Base-by-base conservation (phyloP, 768 basidiomycete genomes). In the Rhodotorula diobovata region DNA sequence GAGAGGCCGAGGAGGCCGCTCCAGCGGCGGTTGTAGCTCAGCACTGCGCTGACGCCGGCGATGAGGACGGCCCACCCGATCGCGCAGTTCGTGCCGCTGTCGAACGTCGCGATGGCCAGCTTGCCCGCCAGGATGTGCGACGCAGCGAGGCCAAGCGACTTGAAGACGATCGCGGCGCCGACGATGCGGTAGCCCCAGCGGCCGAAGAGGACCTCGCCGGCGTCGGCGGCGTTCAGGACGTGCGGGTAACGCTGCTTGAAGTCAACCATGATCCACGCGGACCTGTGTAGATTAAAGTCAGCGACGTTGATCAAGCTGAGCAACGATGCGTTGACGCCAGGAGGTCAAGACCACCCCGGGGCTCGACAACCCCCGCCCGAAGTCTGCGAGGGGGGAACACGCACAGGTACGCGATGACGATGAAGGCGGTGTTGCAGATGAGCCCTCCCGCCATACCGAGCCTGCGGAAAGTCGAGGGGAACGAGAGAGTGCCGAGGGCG, bases 51-150 rank as follows among this genome's bases (percentile, higher is more conserved):
- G 46, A 50, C 46, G 28, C 23, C 56, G 16, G 64, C 55, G 25
- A 65, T 58, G 46, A 65, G 28, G 14, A 50, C 45, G 8, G 64
- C 64, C 55, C 55, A 65, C 23, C 28, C 46, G 56, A 65, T 37
- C 8, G 64, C 11, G 56, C 64, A 65, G 43, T 35, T 46, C 9
- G 34, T 46, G 34, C 35, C 34, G 15, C 2, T 4, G 46, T 65
- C 64, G 56, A 65, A 65, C 8, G 56, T 43, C 1, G 45, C 10
- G 35, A 65, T 48, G 56, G 64, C 64, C 35, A 65, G 46, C 64
- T 65, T 65, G 55, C 64, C 64, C 45, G 64, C 64, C 18, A 65
- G 64, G 21, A 65, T 32, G 45, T 65, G 64, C 1, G 55, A 58
- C 4, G 55, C 34, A 15, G 64, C 64, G 30, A 65, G 64, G 28